Percentiles rank a stretch among this genome's conserved stretches.
These are phyloP conservation scores for Albophoma yamanashiensis DNA, from an alignment of 2,329 filamentous ascomycete species.

Conservation along the genomic window DNA sequence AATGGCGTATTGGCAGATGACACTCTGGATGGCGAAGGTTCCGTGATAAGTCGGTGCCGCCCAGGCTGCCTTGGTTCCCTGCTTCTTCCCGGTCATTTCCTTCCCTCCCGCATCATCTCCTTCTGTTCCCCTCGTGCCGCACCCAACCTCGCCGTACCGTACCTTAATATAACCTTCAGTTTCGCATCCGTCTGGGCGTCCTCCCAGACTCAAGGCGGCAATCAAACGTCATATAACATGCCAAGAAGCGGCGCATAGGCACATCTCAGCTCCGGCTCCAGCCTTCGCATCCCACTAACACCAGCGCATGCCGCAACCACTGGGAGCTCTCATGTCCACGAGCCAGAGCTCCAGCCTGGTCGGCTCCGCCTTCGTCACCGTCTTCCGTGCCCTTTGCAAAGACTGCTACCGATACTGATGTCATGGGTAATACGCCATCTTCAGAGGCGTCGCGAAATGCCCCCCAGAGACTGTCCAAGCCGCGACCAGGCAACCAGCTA, in stretches of 20 bases:
- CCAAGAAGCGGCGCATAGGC: neutral
- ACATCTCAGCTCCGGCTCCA: neutral
- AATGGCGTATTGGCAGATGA: neutral
- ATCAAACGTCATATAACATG: neutral
- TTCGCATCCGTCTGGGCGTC: neutral
- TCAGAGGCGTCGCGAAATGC: conserved; percentile 27
- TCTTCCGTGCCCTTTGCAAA: neutral
- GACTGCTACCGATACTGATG: neutral
- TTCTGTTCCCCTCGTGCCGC: too few relatives aligned
- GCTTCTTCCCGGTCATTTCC: neutral
- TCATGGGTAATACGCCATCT: conserved; percentile 42
- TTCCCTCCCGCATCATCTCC: neutral
- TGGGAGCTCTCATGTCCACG: neutral
- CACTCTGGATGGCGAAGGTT: neutral
- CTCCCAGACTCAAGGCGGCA: neutral
- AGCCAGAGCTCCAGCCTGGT: neutral
- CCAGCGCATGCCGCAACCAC: neutral
- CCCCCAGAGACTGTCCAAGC: conserved; percentile 42
- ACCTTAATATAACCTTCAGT: neutral
- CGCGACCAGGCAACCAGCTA: conserved; percentile 29
- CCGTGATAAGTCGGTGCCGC: neutral
- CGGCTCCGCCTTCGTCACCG: neutral
- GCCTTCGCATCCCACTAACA: neutral
- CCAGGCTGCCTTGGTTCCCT: neutral
- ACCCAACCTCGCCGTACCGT: neutral